Percentiles rank a stretch among this genome's conserved stretches.
These are phyloP conservation scores for Ophiosphaerella korrae DNA, from an alignment of 2,329 filamentous ascomycete species.

Conservation along the genomic window DNA sequence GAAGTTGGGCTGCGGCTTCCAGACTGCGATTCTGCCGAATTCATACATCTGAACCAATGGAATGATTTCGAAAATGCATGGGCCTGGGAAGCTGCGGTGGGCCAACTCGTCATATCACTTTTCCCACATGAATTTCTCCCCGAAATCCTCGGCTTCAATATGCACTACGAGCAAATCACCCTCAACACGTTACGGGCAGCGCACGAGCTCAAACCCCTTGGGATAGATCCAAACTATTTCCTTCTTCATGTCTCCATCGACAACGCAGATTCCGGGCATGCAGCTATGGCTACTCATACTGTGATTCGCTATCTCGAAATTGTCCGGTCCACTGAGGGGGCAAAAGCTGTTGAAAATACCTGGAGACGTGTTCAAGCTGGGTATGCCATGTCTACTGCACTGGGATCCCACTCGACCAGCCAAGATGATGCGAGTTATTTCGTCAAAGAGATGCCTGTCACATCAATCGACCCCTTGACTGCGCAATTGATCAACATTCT, in stretches of 20 bases:
- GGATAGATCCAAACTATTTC: conserved; percentile 55
- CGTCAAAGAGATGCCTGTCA: too few species aligned
- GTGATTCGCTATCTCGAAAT: conserved; percentile 47
- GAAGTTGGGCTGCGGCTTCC: conserved; percentile 40
- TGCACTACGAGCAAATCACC: conserved; percentile 54
- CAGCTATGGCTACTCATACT: conserved; percentile 53
- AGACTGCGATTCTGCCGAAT: conserved; percentile 35
- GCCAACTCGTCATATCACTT: conserved; percentile 55
- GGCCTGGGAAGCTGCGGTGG: conserved; percentile 53
- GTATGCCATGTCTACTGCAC: conserved; percentile 30
- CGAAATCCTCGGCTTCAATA: conserved; percentile 58
- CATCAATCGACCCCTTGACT: too few species aligned
- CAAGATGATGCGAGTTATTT: too few species aligned
- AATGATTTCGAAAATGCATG: conserved; percentile 32
- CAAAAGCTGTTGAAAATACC: conserved; percentile 36
- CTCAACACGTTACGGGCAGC: conserved; percentile 49
- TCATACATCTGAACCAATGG: conserved; percentile 24
- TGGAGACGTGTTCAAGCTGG: conserved; percentile 54
- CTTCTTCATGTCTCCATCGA: conserved; percentile 59
- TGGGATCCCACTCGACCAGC: not conserved
- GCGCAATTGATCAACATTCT: conserved; percentile 37
- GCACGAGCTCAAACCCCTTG: conserved; percentile 53
- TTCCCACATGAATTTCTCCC: conserved; percentile 57
- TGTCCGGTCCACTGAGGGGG: conserved; percentile 30
- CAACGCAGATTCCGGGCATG: conserved; percentile 56